Evolutionary conservation across 169 alveolate genomes (phyloP).

Genomic region (Plasmodium coatneyi): DNA sequence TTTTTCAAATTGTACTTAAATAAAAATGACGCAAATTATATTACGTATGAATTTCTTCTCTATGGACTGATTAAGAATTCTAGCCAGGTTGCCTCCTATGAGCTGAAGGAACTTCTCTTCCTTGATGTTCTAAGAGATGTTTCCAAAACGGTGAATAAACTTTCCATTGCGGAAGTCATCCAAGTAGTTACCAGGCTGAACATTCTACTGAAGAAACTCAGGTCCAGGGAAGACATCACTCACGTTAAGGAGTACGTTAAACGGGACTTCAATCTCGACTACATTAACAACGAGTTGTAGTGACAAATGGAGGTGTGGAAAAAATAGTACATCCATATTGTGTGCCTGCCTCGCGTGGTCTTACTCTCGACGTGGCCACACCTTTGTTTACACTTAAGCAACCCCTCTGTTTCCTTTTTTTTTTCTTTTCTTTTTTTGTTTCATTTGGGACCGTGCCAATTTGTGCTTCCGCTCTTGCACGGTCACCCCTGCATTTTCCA

Average conservation of each 20-base stretch:
- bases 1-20: slow-evolving; percentile 38
- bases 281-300: slow-evolving; percentile 29
- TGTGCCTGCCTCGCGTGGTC: background rate
- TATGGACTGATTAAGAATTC: slow-evolving; percentile 50
- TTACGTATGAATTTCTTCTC: slow-evolving; percentile 17
- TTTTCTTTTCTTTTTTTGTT: background rate
- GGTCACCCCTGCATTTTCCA: background rate
- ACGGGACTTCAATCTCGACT: slow-evolving; percentile 11
- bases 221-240: slow-evolving; percentile 51
- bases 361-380: background rate
- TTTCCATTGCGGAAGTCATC: slow-evolving; percentile 23
- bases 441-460: background rate
- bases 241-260: slow-evolving; percentile 31
- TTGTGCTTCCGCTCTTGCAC: background rate
- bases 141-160: slow-evolving; percentile 9
- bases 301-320: background rate
- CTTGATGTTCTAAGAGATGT: slow-evolving; percentile 48
- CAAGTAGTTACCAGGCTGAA: slow-evolving; percentile 34
- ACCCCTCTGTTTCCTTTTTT: background rate
- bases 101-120: slow-evolving; percentile 41
- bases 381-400: background rate
- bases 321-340: background rate
- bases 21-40: slow-evolving; percentile 43
- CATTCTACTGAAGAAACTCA: slow-evolving; percentile 44
- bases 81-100: slow-evolving; percentile 23